Evolutionary conservation across 2,329 filamentous ascomycete genomes (phyloP).

Genomic region (Claviceps pazoutovae): DNA sequence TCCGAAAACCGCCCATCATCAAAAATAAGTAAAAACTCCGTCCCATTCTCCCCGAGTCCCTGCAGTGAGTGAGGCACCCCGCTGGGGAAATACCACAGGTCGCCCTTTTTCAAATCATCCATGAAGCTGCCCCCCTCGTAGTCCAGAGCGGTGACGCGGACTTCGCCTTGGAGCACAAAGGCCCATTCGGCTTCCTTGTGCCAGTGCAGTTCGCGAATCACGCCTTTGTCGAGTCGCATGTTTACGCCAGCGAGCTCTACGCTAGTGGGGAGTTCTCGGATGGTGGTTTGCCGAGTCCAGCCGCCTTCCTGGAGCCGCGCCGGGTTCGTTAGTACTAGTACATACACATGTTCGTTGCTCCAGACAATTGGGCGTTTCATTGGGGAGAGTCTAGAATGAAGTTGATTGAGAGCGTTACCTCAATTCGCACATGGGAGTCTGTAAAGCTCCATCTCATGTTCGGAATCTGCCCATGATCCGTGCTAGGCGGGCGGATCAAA

Average conservation of each 20-base stretch:
- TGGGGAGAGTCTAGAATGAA: no score
- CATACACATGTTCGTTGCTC: no score
- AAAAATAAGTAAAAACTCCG: slow-evolving; percentile 34
- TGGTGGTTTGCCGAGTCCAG: slow-evolving; percentile 62
- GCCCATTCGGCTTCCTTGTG: slow-evolving; percentile 72
- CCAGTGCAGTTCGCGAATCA: slow-evolving; percentile 68
- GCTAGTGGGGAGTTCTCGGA: slow-evolving; percentile 49
- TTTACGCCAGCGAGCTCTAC: slow-evolving; percentile 64
- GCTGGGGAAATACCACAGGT: slow-evolving; percentile 70
- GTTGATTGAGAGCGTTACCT: slow-evolving; percentile 26
- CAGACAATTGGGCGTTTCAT: no score
- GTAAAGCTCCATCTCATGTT: slow-evolving; percentile 64
- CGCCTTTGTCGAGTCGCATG: slow-evolving; percentile 60
- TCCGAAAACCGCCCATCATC: slow-evolving; percentile 39
- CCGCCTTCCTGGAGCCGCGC: slow-evolving; percentile 45
- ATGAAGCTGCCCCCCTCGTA: slow-evolving; percentile 64
- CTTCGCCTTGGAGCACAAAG: slow-evolving; percentile 56
- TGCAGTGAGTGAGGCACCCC: slow-evolving; percentile 68
- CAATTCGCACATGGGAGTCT: slow-evolving; percentile 49
- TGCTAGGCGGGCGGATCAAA: slow-evolving; percentile 56
- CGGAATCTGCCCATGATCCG: slow-evolving; percentile 54
- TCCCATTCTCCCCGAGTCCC: slow-evolving; percentile 50
- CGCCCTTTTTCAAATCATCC: slow-evolving; percentile 62
- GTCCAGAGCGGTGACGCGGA: slow-evolving; percentile 60
- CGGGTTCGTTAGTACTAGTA: slow-evolving; percentile 1